Percentiles rank a stretch among this genome's conserved stretches.
These are phyloP conservation scores for Colletotrichum tanaceti DNA, from an alignment of 2,329 filamentous ascomycete genomes.

Conservation along the genomic window DNA sequence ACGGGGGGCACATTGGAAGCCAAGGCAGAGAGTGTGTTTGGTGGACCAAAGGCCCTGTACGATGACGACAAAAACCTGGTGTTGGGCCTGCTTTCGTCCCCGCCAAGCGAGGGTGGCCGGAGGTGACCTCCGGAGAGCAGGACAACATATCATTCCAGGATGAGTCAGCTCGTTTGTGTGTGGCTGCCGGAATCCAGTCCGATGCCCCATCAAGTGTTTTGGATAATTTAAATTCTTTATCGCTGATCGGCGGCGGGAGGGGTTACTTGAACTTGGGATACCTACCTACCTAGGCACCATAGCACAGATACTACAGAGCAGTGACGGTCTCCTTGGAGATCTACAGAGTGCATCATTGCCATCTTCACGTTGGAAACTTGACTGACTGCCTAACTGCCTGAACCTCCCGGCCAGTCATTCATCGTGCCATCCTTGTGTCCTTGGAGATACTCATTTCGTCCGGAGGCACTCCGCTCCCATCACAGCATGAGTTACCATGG, in stretches of 20 bases:
- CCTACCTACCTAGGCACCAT: too few species aligned
- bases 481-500: too few species aligned
- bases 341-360: not conserved
- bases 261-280: too few species aligned
- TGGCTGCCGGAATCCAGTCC: not conserved
- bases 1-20: not conserved
- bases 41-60: conserved; percentile 11
- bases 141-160: too few species aligned
- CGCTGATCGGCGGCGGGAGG: too few species aligned
- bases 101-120: conserved; percentile 13
- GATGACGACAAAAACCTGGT: conserved; percentile 19
- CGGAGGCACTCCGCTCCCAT: too few species aligned
- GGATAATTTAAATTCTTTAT: not conserved
- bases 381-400: too few species aligned
- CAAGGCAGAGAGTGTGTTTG: not conserved
- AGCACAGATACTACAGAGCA: too few species aligned
- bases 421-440: too few species aligned
- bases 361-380: not conserved
- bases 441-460: too few species aligned
- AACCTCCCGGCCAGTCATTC: not conserved
- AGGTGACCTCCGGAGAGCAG: conserved; percentile 7
- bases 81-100: conserved; percentile 26
- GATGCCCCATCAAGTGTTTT: not conserved
- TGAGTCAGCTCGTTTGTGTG: not conserved
- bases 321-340: too few species aligned